Base-by-base conservation (phyloP, 768 basidiomycete species). In the Leucocoprinus birnbaumii region DNA sequence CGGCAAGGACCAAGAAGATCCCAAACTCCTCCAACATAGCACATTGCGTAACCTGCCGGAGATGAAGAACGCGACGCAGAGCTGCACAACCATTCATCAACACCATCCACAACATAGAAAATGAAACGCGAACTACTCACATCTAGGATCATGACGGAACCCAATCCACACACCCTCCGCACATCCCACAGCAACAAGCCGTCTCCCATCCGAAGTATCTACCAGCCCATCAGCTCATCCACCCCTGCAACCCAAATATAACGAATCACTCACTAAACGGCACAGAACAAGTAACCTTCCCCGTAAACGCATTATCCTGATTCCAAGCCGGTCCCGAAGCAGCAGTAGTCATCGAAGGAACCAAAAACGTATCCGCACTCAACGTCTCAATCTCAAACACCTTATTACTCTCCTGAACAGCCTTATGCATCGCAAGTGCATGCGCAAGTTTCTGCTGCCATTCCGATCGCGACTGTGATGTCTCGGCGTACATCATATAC, bases 131-230 rank as follows among this genome's bases (percentile, higher is more conserved):
- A n/a, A 22, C 31, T n/a, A 64, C 87, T 63, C 66, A 91, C 91
- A 94, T 64, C 78, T 72, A 0, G 94, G 88, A 64, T 96, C 89
- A 62, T 91, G 88, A 19, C 91, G 81, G 68, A 94, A 87, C 0
- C 94, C 94, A 56, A 97, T 94, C 90, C 92, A 97, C 19, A 97
- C 90, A 26, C 94, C 94, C 64, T 95, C 91, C 3, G 89, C 85
- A 67, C 93, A 94, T 19, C 94, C 94, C 56, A 95, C 84, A 1
- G 94, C 91, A 18, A 96, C 87, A 24, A 97, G 77, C 2, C 83
- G 81, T 43, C 91, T 82, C 10, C 88, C 86, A 66, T 95, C 92
- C 1, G 85, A 77, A 2, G 91, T 94, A 58, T 82, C 91, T 93
- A 86, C 19, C 82, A 80, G n/a, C 9, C 82, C 83, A 62, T 82